A percentile compares a stretch with the other conserved stretches of the same genome.
Conservation (phyloP, 2,329 filamentous ascomycete genomes). For the Microcyclospora pomicola region DNA sequence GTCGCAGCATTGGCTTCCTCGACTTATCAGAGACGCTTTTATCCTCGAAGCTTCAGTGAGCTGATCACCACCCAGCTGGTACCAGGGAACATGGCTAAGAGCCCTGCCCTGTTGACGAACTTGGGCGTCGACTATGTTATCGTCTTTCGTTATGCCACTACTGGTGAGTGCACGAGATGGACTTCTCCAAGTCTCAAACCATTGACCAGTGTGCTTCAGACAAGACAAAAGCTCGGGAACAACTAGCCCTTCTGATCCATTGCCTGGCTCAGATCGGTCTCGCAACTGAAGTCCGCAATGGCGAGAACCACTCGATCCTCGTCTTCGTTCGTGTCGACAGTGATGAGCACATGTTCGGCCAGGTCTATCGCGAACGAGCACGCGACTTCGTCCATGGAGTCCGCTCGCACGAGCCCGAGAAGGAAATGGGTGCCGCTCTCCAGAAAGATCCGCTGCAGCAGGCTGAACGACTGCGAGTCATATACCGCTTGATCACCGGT, state of each 20-base stretch:
- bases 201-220: constrained; percentile 33
- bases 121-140: constrained; percentile 80
- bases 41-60: constrained; percentile 12
- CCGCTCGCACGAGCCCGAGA: constrained; percentile 59
- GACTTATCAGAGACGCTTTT: no score
- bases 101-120: constrained; percentile 33
- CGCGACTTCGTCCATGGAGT: constrained; percentile 92
- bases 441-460: constrained; percentile 66
- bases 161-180: constrained; percentile 36
- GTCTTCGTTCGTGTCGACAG: constrained; percentile 74
- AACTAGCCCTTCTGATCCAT: constrained; percentile 66
- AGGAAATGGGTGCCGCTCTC: constrained; percentile 55
- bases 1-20: no score
- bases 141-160: constrained; percentile 57
- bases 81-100: constrained; percentile 21
- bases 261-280: constrained; percentile 68
- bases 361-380: constrained; percentile 68
- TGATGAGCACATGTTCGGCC: constrained; percentile 57
- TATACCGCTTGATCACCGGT: constrained; percentile 59
- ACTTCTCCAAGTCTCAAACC: neutral
- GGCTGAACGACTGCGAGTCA: constrained; percentile 73
- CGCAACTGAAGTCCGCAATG: constrained; percentile 72
- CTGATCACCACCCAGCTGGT: constrained; percentile 19
- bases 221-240: constrained; percentile 52
- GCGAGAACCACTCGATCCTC: constrained; percentile 59